Evolutionary conservation across 352 stramenopile species (phyloP).

Genomic region (Phytophthora boehmeriae): DNA sequence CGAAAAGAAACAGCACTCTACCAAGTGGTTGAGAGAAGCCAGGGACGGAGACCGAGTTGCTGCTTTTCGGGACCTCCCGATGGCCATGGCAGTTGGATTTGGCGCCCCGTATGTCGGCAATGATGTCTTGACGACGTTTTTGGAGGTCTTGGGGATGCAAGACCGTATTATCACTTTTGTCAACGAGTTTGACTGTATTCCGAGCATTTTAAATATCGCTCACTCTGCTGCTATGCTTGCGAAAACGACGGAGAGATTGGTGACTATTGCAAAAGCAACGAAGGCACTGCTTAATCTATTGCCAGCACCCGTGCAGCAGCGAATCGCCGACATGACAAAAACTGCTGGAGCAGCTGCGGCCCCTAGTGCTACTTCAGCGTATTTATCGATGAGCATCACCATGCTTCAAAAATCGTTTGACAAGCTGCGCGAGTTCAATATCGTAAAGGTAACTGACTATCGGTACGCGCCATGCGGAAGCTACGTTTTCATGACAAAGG

Average conservation of each 20-base stretch:
- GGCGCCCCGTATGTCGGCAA: constrained; percentile 71
- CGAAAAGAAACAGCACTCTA: no score
- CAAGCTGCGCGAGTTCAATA: constrained; percentile 74
- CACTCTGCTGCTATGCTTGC: constrained; percentile 75
- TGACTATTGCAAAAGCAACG: constrained; percentile 82
- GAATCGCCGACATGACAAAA: constrained; percentile 39
- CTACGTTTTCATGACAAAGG: constrained; percentile 77
- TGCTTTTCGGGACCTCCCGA: constrained; percentile 26
- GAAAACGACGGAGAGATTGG: constrained; percentile 75
- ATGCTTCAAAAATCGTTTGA: constrained; percentile 81
- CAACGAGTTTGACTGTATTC: constrained; percentile 87
- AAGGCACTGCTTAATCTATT: constrained; percentile 71
- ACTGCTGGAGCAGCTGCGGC: constrained; percentile 22
- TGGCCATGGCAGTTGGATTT: constrained; percentile 72
- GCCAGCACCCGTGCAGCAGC: constrained; percentile 66
- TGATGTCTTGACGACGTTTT: constrained; percentile 50
- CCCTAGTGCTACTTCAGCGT: constrained; percentile 63
- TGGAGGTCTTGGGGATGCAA: constrained; percentile 48
- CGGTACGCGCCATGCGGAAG: constrained; percentile 75
- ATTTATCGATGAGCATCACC: constrained; percentile 78
- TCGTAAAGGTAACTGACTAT: constrained; percentile 71
- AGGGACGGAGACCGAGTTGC: constrained; percentile 17
- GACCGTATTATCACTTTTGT: constrained; percentile 77
- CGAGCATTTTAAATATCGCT: constrained; percentile 77
- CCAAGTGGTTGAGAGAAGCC: constrained; percentile 31